phyloP scores from a whole-genome alignment of 768 basidiomycete species.

The Filobasidium floriforme region DNA sequence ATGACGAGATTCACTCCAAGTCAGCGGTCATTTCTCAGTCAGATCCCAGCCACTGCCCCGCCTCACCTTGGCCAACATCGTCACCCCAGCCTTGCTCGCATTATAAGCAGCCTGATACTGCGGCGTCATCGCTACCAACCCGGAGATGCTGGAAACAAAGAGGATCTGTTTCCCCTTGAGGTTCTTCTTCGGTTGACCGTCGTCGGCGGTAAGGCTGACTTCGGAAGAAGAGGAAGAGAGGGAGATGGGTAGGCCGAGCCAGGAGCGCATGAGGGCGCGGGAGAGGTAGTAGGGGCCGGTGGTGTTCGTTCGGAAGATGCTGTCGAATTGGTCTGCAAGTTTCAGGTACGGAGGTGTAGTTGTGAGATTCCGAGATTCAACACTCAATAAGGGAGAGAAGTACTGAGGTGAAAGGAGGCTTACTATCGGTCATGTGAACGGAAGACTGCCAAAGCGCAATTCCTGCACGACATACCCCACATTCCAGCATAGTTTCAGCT shows the following conservation, averaged over 20 bases:
- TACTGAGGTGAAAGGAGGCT: background rate
- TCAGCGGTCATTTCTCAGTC: too few relatives aligned
- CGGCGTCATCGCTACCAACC: slow-evolving; percentile 41
- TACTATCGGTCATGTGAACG: slow-evolving; percentile 35
- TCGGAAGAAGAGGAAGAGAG: background rate
- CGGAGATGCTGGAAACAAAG: slow-evolving; percentile 40
- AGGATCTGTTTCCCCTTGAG: slow-evolving; percentile 37
- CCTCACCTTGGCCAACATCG: slow-evolving; percentile 39
- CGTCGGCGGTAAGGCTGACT: background rate
- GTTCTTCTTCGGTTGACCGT: slow-evolving; percentile 23
- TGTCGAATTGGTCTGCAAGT: slow-evolving; percentile 23
- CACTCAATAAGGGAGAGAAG: background rate
- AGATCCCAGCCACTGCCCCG: too few relatives aligned
- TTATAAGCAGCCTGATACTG: slow-evolving; percentile 44
- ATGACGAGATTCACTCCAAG: too few relatives aligned
- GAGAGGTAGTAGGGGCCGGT: slow-evolving; percentile 41
- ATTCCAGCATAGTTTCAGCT: background rate
- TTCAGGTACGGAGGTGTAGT: slow-evolving; percentile 5
- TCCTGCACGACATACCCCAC: slow-evolving; percentile 18
- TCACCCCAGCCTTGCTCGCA: slow-evolving; percentile 36
- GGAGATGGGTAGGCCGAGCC: slow-evolving; percentile 31
- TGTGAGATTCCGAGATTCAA: too few relatives aligned
- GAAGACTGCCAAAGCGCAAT: slow-evolving; percentile 33
- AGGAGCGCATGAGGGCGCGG: slow-evolving; percentile 36
- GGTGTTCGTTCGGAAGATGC: slow-evolving; percentile 38